phyloP scores from a whole-genome alignment of 805 yeast species.

The Candida silvicultrix region DNA sequence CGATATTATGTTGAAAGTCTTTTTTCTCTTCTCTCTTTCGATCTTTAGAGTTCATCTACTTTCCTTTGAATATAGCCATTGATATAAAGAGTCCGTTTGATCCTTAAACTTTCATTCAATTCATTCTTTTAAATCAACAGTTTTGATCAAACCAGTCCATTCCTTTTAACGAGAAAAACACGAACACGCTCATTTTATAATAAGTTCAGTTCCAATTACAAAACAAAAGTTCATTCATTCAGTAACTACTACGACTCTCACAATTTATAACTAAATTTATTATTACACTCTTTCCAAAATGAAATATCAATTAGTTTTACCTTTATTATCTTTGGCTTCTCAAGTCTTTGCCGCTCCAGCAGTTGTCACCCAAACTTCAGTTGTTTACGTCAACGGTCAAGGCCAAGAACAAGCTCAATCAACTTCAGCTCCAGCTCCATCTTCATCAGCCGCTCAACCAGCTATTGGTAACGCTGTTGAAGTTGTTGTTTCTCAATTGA shows the following conservation, averaged over 20 bases:
- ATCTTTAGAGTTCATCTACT: neutral
- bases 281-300: too few species aligned
- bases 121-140: neutral
- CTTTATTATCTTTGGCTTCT: constrained; percentile 18
- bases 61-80: neutral
- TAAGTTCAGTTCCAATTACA: neutral
- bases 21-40: too few species aligned
- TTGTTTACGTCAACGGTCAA: constrained; percentile 20
- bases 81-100: neutral
- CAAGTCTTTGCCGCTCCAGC: constrained; percentile 22
- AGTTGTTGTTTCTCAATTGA: constrained; percentile 20
- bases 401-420: constrained; percentile 3
- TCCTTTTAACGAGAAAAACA: neutral
- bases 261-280: neutral
- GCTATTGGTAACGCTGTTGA: constrained; percentile 15
- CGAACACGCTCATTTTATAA: neutral
- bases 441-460: constrained; percentile 16
- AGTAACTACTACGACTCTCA: neutral
- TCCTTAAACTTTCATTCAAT: neutral
- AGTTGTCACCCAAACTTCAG: constrained; percentile 20
- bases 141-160: neutral
- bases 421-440: constrained; percentile 3
- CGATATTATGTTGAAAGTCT: neutral
- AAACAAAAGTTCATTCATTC: neutral
- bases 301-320: constrained; percentile 18